Conservation (phyloP, 2,329 filamentous ascomycete genomes). For the Aspergillus clavatus region DNA sequence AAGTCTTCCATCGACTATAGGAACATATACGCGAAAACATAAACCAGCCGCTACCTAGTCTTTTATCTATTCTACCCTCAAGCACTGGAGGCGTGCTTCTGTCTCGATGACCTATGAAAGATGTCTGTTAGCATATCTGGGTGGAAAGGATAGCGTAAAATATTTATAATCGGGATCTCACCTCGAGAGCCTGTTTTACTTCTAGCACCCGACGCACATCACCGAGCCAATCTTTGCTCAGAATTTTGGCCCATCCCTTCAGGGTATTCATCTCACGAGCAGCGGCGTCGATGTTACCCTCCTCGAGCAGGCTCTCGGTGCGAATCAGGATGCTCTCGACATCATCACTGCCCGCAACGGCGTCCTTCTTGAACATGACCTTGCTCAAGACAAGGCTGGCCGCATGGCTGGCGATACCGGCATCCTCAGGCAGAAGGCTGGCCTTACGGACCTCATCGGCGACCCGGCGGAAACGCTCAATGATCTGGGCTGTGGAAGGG, state of each 20-base stretch:
- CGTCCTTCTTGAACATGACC: slow-evolving; percentile 92
- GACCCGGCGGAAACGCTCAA: slow-evolving; percentile 93
- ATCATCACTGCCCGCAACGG: slow-evolving; percentile 74
- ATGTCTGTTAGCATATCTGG: slow-evolving; percentile 13
- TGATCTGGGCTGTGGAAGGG: slow-evolving; percentile 74
- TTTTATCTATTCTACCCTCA: slow-evolving; percentile 66
- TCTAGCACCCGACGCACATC: slow-evolving; percentile 91
- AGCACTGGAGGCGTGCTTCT: slow-evolving; percentile 81
- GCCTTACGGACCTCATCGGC: slow-evolving; percentile 92
- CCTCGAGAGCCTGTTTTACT: slow-evolving; percentile 92
- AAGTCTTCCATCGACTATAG: slow-evolving; percentile 29
- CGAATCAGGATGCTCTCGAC: slow-evolving; percentile 90
- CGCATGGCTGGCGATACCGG: slow-evolving; percentile 89
- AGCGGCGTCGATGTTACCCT: slow-evolving; percentile 85
- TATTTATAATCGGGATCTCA: slow-evolving; percentile 54
- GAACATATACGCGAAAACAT: slow-evolving; percentile 31
- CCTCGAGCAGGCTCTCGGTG: slow-evolving; percentile 84
- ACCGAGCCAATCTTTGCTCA: slow-evolving; percentile 88
- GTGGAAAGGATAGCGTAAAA: slow-evolving; percentile 2
- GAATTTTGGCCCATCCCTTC: slow-evolving; percentile 88
- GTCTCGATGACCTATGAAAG: slow-evolving; percentile 70
- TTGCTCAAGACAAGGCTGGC: slow-evolving; percentile 87
- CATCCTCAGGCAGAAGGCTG: slow-evolving; percentile 83
- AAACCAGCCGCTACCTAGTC: slow-evolving; percentile 22
- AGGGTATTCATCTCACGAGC: slow-evolving; percentile 93